Percentiles rank a stretch among this genome's conserved stretches.
Conservation (phyloP, 108 stramenopile genomes). For the Skeletonema potamos region DNA sequence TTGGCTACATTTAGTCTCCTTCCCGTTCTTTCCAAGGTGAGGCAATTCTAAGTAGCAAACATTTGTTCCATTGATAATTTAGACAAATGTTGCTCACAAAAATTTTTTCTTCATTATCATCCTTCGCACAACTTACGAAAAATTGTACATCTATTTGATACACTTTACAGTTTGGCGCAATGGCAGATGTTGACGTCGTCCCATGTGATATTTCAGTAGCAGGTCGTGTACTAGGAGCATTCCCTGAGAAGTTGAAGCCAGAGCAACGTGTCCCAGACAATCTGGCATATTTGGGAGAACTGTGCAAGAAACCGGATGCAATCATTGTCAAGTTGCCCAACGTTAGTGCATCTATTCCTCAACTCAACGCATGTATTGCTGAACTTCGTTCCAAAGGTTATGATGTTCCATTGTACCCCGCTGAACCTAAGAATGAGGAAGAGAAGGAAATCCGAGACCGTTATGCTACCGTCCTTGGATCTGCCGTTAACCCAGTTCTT, state of each 20-base stretch:
- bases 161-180: slow-evolving; percentile 54
- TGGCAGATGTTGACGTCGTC: slow-evolving; percentile 75
- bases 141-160: neutral
- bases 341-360: slow-evolving; percentile 85
- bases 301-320: slow-evolving; percentile 80
- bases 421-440: slow-evolving; percentile 69
- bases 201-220: slow-evolving; percentile 86
- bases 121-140: neutral
- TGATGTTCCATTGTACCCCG: slow-evolving; percentile 89
- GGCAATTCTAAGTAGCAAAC: neutral
- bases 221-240: slow-evolving; percentile 84
- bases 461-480: slow-evolving; percentile 83
- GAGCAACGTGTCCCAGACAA: slow-evolving; percentile 87
- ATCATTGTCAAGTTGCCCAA: slow-evolving; percentile 84
- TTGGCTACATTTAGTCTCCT: slow-evolving; percentile 89
- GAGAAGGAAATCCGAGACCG: slow-evolving; percentile 66
- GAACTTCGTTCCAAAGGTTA: slow-evolving; percentile 92
- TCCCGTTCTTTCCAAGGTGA: slow-evolving; percentile 80
- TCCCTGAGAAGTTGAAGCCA: slow-evolving; percentile 77
- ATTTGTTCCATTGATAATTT: neutral
- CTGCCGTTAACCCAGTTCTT: slow-evolving; percentile 92
- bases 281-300: slow-evolving; percentile 78
- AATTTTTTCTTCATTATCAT: neutral
- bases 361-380: slow-evolving; percentile 84
- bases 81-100: neutral